Percentiles rank a stretch among this genome's conserved stretches.
Evolutionary conservation across 2,329 filamentous ascomycete species (phyloP).

Genomic region (Magnaporthales sp.): DNA sequence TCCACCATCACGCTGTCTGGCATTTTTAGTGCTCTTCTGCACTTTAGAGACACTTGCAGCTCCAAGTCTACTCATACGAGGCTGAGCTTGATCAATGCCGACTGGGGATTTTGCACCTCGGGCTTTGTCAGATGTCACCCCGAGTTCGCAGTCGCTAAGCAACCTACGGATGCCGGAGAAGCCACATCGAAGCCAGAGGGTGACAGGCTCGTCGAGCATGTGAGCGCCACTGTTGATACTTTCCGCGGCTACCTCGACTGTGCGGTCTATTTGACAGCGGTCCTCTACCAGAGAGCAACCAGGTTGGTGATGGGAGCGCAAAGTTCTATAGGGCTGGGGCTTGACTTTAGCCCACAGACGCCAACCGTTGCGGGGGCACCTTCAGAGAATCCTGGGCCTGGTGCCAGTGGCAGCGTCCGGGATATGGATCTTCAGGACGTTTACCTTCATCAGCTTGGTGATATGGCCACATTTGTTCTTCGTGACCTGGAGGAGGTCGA

Average conservation of each 20-base stretch:
- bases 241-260: slow-evolving; percentile 27
- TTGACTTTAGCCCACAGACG: neutral
- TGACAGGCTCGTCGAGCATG: neutral
- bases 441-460: slow-evolving; percentile 17
- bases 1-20: slow-evolving; percentile 29
- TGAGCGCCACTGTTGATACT: slow-evolving; percentile 5
- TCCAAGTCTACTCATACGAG: neutral
- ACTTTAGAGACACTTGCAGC: slow-evolving; percentile 28
- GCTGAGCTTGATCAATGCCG: neutral
- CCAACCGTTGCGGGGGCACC: neutral
- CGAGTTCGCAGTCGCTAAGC: neutral
- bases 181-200: neutral
- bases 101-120: neutral
- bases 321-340: neutral
- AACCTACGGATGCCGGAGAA: neutral
- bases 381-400: neutral
- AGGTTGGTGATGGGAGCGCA: neutral
- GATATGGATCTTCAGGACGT: slow-evolving; percentile 7
- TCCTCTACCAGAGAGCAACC: slow-evolving; percentile 33
- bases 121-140: neutral
- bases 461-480: slow-evolving; percentile 19
- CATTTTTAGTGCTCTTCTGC: slow-evolving; percentile 20
- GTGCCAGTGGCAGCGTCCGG: neutral
- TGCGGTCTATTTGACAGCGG: slow-evolving; percentile 25
- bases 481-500: slow-evolving; percentile 16